Percentiles rank a stretch among this genome's conserved stretches.
phyloP scores from a whole-genome alignment of 208 protist species.

The Trypanosoma congolense region DNA sequence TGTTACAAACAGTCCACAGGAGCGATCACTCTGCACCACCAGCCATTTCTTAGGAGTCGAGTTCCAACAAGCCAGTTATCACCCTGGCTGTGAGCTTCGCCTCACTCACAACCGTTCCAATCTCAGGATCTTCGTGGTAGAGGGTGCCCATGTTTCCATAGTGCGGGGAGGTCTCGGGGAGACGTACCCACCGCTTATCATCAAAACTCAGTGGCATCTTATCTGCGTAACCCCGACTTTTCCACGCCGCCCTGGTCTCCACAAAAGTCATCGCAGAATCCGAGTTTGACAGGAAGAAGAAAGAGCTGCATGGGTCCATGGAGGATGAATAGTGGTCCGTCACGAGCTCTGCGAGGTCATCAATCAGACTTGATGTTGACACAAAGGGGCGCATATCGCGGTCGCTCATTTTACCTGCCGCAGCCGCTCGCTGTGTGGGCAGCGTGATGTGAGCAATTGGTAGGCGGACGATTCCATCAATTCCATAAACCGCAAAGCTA shows the following conservation, averaged over 20 bases:
- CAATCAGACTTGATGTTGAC: slow-evolving; percentile 21
- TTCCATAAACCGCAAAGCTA: slow-evolving; percentile 16
- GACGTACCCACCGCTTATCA: slow-evolving; percentile 49
- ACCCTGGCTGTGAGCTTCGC: slow-evolving; percentile 33
- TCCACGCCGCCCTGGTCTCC: slow-evolving; percentile 14
- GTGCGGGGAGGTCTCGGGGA: slow-evolving; percentile 43
- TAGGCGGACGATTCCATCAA: slow-evolving; percentile 12
- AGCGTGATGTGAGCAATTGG: slow-evolving; percentile 23
- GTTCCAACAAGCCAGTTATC: slow-evolving; percentile 34
- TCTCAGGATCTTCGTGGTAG: slow-evolving; percentile 30
- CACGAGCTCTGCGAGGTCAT: slow-evolving; percentile 22
- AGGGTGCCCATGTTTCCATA: slow-evolving; percentile 15
- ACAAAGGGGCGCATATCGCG: slow-evolving; percentile 33
- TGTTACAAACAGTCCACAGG: no score
- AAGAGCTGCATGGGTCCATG: slow-evolving; percentile 27
- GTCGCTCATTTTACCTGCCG: slow-evolving; percentile 13
- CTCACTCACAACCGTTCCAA: slow-evolving; percentile 26
- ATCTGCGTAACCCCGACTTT: slow-evolving; percentile 8
- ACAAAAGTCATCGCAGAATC: slow-evolving; percentile 9
- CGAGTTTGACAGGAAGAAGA: slow-evolving; percentile 35
- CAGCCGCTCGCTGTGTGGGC: slow-evolving; percentile 8
- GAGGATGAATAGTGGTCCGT: slow-evolving; percentile 17
- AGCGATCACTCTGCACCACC: not conserved
- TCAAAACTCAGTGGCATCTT: slow-evolving; percentile 19
- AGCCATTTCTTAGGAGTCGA: slow-evolving; percentile 30